Evolutionary conservation across 169 alveolate genomes (phyloP), one percentile per base, ranked within the genome.

Genomic region (Plasmodium chabaudi): DNA sequence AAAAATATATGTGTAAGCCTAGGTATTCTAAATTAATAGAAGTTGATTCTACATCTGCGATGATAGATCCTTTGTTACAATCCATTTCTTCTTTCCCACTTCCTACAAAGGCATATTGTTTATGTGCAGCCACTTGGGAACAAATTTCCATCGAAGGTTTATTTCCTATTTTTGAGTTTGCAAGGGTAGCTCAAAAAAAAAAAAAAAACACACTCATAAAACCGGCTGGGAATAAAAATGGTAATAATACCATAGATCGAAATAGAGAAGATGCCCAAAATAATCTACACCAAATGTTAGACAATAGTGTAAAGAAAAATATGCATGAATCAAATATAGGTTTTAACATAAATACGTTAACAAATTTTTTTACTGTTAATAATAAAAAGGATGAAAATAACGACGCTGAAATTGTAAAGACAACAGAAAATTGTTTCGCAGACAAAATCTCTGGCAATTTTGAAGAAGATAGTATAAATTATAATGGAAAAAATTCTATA

Each of bases 61-160:
- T 95, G 92, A 72, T 90, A 59, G 97, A 95, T 86, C 95, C 95
- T 17, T 72, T 92, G 53, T 79, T 95, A 12, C 95, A 92, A 51
- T 92, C 95, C 9, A 69, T 87, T 39, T 92, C 94, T 10, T 75
- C 94, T 21, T 86, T 87, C 44, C 93, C 92, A 34, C 88, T 75
- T 57, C 90, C 96, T 0, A 87, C 92, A 51, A 88, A 93, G 60
- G 93, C 94, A 10, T 93, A 89, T 69, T 94, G 97, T 61, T 60
- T 95, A 63, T 94, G 97, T 39, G 97, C 97, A 42, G 96, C 97
- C 23, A 94, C 95, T 34, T 94, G 94, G 94, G 90, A 94, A 55
- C 93, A 91, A 46, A 94, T 94, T 34, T 95, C 97, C 15, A 94
- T 95, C 34, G 97, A 95, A 72, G 95, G 96, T 2, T 88, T 95